Conservation (phyloP, 2,329 filamentous ascomycete genomes). For the Aspergillus ustus region DNA sequence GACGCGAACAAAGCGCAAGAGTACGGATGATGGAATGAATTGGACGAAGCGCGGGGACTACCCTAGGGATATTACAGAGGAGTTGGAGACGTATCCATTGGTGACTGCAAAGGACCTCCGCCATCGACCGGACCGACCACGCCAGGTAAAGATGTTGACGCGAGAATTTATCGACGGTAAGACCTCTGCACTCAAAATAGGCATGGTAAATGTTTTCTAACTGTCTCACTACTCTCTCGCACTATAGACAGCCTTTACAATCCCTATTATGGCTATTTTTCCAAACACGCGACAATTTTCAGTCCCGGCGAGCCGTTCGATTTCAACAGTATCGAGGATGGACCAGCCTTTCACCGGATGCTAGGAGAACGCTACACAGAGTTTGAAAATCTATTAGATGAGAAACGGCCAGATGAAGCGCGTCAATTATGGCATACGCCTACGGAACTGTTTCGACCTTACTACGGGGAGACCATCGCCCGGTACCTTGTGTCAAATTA, state of each 20-base stretch:
- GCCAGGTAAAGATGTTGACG: conserved; percentile 93
- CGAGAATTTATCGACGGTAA: conserved; percentile 95
- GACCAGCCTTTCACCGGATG: conserved; percentile 78
- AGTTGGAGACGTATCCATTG: conserved; percentile 80
- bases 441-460: conserved; percentile 93
- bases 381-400: conserved; percentile 88
- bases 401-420: conserved; percentile 70
- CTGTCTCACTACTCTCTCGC: not conserved
- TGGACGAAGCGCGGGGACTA: conserved; percentile 88
- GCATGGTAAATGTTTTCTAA: not conserved
- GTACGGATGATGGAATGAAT: conserved; percentile 63
- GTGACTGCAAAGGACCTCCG: conserved; percentile 83
- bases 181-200: not conserved
- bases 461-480: conserved; percentile 97
- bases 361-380: conserved; percentile 81
- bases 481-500: conserved; percentile 96
- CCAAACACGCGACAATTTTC: conserved; percentile 96
- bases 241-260: conserved; percentile 86
- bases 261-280: conserved; percentile 92
- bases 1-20: conserved; percentile 43
- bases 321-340: conserved; percentile 80
- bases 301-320: conserved; percentile 88
- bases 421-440: conserved; percentile 98
- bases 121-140: conserved; percentile 73
- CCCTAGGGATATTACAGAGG: conserved; percentile 74